Conservation (phyloP, 805 yeast species). For the Suhomyces faveliae region DNA sequence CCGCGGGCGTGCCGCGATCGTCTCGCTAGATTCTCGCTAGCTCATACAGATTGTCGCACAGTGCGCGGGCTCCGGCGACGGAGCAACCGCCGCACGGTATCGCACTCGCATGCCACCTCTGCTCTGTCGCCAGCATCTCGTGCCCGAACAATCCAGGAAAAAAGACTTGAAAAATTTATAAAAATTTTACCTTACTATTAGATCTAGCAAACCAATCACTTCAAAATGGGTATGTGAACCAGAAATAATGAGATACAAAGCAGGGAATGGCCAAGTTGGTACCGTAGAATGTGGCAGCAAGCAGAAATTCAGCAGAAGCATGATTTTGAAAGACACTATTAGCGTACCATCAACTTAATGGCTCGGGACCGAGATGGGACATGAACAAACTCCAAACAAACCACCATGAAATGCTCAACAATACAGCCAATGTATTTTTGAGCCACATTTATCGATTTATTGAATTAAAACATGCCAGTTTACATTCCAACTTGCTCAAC, state of each 20-base stretch:
- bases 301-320: not conserved
- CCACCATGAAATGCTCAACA: not conserved
- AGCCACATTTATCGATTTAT: no score
- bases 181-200: conserved; percentile 6
- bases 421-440: no score
- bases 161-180: conserved; percentile 2
- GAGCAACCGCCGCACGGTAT: not conserved
- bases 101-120: not conserved
- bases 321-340: not conserved
- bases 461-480: not conserved
- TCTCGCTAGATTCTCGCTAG: not conserved
- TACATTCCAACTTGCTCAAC: not conserved
- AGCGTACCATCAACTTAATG: not conserved
- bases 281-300: not conserved
- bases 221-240: conserved; percentile 9
- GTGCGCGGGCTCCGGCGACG: not conserved
- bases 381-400: not conserved
- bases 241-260: not conserved
- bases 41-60: not conserved
- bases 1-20: not conserved
- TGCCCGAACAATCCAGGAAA: conserved; percentile 1
- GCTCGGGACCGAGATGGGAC: not conserved
- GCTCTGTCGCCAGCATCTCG: conserved; percentile 1
- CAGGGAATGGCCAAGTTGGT: not conserved
- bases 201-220: conserved; percentile 7